Percentiles rank a stretch among this genome's conserved stretches.
These are phyloP conservation scores for Oryza glaberrima DNA, from an alignment of 176 grass and related monocot genomes.

Conservation along the genomic window DNA sequence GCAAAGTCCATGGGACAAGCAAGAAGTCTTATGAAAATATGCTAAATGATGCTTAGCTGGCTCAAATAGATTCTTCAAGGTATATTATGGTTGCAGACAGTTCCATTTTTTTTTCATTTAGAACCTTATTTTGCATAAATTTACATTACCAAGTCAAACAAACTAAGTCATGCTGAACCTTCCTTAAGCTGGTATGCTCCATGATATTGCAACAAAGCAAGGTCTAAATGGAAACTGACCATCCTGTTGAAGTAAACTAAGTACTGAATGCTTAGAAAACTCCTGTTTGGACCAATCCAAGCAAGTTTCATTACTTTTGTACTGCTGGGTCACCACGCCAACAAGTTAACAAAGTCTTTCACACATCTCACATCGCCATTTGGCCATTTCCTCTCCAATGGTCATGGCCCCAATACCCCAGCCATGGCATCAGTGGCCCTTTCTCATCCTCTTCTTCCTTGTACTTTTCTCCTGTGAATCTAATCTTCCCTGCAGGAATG, in stretches of 20 bases:
- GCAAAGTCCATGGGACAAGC: not conserved
- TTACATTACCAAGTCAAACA: not conserved
- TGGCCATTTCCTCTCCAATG: constrained; percentile 20
- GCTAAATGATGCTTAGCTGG: not conserved
- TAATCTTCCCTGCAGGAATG: constrained; percentile 28
- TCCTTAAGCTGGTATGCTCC: not conserved
- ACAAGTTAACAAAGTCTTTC: constrained; percentile 38
- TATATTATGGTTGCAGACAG: not conserved
- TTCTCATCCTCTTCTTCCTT: constrained; percentile 40
- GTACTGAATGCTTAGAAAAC: constrained; percentile 25
- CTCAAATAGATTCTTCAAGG: not conserved
- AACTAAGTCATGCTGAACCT: not conserved
- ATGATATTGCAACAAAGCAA: constrained; percentile 7
- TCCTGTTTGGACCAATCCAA: constrained; percentile 28
- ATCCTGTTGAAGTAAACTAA: constrained; percentile 19
- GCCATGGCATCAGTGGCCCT: constrained; percentile 40
- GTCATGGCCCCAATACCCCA: constrained; percentile 31
- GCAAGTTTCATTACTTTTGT: constrained; percentile 6
- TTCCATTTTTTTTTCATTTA: constrained; percentile 3
- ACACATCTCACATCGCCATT: constrained; percentile 24
- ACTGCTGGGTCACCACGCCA: not conserved
- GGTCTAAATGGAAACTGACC: constrained; percentile 32
- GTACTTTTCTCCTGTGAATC: constrained; percentile 38
- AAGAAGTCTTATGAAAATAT: not conserved
- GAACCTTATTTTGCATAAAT: not conserved